Evolutionary conservation across 73 alveolate genomes (phyloP).

Genomic region (Paramecium octaurelia): DNA sequence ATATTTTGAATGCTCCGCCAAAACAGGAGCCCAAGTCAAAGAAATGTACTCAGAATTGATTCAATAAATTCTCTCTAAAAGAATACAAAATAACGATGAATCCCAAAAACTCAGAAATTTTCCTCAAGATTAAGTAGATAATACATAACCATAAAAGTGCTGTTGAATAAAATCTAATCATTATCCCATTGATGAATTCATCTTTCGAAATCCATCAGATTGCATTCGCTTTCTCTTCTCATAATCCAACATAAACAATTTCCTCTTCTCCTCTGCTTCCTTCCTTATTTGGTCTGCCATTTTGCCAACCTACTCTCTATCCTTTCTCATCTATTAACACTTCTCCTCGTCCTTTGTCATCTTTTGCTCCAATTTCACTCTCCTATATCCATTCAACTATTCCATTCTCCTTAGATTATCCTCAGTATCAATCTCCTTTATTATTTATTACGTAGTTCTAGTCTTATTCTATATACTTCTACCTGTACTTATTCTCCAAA

Average conservation of each 20-base stretch:
- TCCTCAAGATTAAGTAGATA: background rate
- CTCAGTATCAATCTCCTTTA: constrained; percentile 5
- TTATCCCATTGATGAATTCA: background rate
- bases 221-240: background rate
- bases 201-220: background rate
- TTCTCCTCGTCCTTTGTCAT: background rate
- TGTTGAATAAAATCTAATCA: background rate
- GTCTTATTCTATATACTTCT: background rate
- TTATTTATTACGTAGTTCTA: background rate
- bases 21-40: constrained; percentile 13
- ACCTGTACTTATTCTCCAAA: background rate
- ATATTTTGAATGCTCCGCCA: constrained; percentile 24
- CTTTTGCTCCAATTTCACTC: background rate
- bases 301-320: background rate
- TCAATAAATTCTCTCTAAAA: background rate
- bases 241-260: background rate
- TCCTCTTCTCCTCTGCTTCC: background rate
- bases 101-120: background rate
- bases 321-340: background rate
- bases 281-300: background rate
- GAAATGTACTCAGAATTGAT: background rate
- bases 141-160: background rate
- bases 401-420: background rate
- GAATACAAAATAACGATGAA: background rate
- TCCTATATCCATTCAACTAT: background rate